Conservation (phyloP, 192 early-diverging fungal species). For the Chytriomyces sp. region DNA sequence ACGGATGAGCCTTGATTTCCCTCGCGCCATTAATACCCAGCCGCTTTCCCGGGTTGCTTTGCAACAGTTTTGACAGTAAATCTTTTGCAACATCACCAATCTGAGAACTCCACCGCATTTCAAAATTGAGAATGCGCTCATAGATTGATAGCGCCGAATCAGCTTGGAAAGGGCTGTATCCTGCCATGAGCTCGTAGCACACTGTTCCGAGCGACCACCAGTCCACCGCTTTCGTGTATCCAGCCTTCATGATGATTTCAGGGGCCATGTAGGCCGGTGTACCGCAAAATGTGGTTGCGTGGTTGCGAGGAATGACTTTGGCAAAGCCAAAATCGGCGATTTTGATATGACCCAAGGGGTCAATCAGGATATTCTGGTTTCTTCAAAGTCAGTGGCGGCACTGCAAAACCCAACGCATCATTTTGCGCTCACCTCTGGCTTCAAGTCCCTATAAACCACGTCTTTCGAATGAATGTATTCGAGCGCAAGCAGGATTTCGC, state of each 20-base stretch:
- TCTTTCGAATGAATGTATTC: slow-evolving; percentile 74
- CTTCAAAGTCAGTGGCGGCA: too few relatives aligned
- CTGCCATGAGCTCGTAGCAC: slow-evolving; percentile 53
- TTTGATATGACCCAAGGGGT: slow-evolving; percentile 69
- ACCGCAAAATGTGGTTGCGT: slow-evolving; percentile 70
- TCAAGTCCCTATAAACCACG: slow-evolving; percentile 73
- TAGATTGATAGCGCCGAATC: slow-evolving; percentile 47
- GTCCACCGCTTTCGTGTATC: slow-evolving; percentile 48
- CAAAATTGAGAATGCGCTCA: slow-evolving; percentile 44
- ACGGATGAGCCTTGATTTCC: slow-evolving; percentile 42
- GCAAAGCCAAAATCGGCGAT: slow-evolving; percentile 75
- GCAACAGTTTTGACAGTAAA: slow-evolving; percentile 25
- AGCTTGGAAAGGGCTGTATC: slow-evolving; percentile 50
- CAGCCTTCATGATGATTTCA: slow-evolving; percentile 50
- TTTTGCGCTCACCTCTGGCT: slow-evolving; percentile 58
- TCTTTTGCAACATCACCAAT: slow-evolving; percentile 30
- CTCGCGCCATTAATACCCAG: slow-evolving; percentile 41
- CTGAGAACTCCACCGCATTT: slow-evolving; percentile 42
- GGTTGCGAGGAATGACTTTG: slow-evolving; percentile 64
- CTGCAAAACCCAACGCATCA: not conserved
- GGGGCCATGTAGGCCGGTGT: slow-evolving; percentile 71
- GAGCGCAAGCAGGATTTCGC: slow-evolving; percentile 67
- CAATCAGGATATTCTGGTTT: slow-evolving; percentile 64
- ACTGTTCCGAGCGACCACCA: slow-evolving; percentile 53
- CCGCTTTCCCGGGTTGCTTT: slow-evolving; percentile 31